Evolutionary conservation across 1,284 basidiomycete genomes (phyloP), one percentile per base, ranked within the genome.

Genomic region (Amylostereum areolatum): DNA sequence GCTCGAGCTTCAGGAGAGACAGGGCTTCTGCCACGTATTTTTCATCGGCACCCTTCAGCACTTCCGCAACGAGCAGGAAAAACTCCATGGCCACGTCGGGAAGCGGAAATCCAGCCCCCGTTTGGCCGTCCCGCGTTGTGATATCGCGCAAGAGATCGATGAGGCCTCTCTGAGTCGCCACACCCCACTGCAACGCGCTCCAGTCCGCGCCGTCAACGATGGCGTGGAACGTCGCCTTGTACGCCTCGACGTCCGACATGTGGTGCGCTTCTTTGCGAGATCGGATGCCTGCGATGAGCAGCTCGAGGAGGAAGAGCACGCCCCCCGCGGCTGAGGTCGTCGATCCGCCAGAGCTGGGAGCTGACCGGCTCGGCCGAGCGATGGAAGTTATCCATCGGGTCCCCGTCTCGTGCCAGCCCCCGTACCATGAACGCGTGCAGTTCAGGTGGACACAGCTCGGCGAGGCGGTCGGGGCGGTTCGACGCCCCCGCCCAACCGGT

Each of bases 301-400:
- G 45, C 25, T 53, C 52, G 33, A 53, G 32, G 35, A 41, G 37
- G 42, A 37, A 50, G 11, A 50, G 44, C 24, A 40, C 37, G 28
- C 48, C 52, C 18, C 52, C 52, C 34, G 47, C 49, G 25, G 44
- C 44, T n/a, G 8, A 53, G 39, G 24, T 53, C 52, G n/a, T 53
- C 45, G 24, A 53, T 12, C 18, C 52, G 44, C 41, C 48, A 50
- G 10, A 53, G 42, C 10, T 50, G 52, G 27, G 18, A 32, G 31
- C 42, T 43, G 41, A 50, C 46, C 29, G 41, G 49, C 31, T 18
- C 32, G 34, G 33, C 37, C 47, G 42, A 27, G 45, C 32, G 41
- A 34, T 46, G 42, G 34, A 32, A 11, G 44, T 9, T 18, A 35
- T 32, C 8, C 37, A 43, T n/a, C n/a, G n/a, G n/a, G n/a, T n/a